Base-by-base conservation (phyloP, 257 asterid genomes). In the Nicotiana benthamiana region DNA sequence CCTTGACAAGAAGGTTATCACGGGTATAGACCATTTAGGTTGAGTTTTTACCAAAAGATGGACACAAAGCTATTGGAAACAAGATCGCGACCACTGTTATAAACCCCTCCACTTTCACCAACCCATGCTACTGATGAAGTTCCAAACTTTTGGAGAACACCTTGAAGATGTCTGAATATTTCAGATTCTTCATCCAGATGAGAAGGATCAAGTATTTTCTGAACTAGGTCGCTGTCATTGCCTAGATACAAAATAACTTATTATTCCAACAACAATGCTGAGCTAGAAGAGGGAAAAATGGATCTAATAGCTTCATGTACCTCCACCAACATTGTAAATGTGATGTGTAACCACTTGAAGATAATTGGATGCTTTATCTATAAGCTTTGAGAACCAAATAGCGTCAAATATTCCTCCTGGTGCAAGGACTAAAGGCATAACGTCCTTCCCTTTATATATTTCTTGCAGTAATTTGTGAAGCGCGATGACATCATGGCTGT, bases 271-370 rank as follows among this genome's bases (percentile, higher is more conserved):
- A 3, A 72, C 60, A 46, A 1, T 24, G 60, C 15, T 46, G 59
- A 72, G 22, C 77, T 32, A 18, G 27, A 24, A 0, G 9, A 75
- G 46, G 36, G 72, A 26, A 64, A 15, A 27, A 13, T n/a, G 5
- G 12, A 36, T 10, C n/a, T 10, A 57, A 43, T 20, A 57, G 67
- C 67, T 30, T 57, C 8, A 79, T 5, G 52, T 91, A 91, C 98
- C 99, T 82, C 94, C 97, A 22, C 99, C 99, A 6, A 95, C 97
- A 80, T 91, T 93, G 88, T 95, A 95, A 51, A 95, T 91, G 86
- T 95, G 99, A 84, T 95, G 99, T 20, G 99, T 89, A 32, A 84
- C 89, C 6, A 83, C 97, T 75, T 93, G 91, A 80, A 95, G 92
- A 26, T 91, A 86, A 30, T 79, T 70, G 4, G 91, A 72, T 36